Evolutionary conservation across 371 early-diverging fungal genomes (phyloP), one percentile per base, ranked within the genome.

Genomic region (Mortierella sp.): DNA sequence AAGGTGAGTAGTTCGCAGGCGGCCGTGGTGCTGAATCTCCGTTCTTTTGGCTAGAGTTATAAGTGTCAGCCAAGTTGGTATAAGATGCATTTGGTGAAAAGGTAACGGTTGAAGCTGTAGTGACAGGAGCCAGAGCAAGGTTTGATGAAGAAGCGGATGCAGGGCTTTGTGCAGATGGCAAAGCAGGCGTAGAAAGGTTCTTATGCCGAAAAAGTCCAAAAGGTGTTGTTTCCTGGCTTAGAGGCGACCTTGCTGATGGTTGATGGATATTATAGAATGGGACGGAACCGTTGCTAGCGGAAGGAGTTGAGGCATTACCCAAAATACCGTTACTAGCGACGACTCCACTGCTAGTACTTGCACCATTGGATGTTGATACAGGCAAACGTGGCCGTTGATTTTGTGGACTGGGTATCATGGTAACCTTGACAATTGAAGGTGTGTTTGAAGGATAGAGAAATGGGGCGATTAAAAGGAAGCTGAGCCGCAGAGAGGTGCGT

Each of bases 141-240:
- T 68, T 72, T 43, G 73, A 73, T 10, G 79, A 72, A 3, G 79
- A 66, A 23, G 23, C 61, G 4, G 72, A 22, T n/a, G 62, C 51
- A 26, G 68, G 64, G 49, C 64, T 63, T 49, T 68, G 68, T 1
- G 57, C 34, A 7, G 67, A 61, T 3, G 80, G 80, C 32, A 80
- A 40, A 49, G 80, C 80, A 40, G 80, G 67, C 0, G 80, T 80
- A 7, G 80, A 80, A 28, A 80, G 75, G 59, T 80, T 80, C 54
- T 80, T 80, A 61, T 80, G 80, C 17, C 75, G 74, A 63, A 80
- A 80, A 58, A 80, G 74, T 45, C 80, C 80, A 60, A 80, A 80
- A 7, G 80, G 80, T 5, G 80, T 80, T 10, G 80, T 67, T 51
- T 80, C 80, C 61, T 80, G 74, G 28, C 80, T 80, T 60, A 80